Percentiles rank a stretch among this genome's conserved stretches.
These are phyloP conservation scores for Lasiosphaeria miniovina DNA, from an alignment of 495 filamentous ascomycete genomes.

Conservation along the genomic window DNA sequence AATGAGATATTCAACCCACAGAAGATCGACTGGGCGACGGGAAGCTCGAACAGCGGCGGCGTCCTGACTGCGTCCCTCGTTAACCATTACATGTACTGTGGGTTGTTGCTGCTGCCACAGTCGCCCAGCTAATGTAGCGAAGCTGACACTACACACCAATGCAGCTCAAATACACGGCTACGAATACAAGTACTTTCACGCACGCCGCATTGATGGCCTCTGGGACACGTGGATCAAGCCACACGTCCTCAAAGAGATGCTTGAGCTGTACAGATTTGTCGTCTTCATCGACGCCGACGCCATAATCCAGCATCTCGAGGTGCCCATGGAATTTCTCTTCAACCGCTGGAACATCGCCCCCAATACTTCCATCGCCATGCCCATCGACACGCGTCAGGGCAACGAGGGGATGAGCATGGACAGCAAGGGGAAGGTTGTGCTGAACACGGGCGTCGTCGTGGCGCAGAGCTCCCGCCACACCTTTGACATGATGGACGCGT, in stretches of 20 bases:
- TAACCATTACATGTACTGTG: slow-evolving; percentile 8
- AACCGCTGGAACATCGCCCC: slow-evolving; percentile 41
- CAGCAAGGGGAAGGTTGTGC: slow-evolving; percentile 24
- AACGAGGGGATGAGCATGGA: slow-evolving; percentile 25
- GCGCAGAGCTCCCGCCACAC: slow-evolving; percentile 36
- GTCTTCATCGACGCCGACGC: slow-evolving; percentile 45
- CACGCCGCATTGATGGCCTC: slow-evolving; percentile 16
- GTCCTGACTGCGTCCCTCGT: neutral
- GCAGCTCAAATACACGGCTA: slow-evolving; percentile 44
- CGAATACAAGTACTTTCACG: slow-evolving; percentile 42
- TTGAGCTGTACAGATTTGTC: slow-evolving; percentile 38
- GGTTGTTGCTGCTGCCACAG: neutral
- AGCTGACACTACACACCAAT: neutral
- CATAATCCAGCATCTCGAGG: slow-evolving; percentile 37
- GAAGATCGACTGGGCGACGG: neutral
- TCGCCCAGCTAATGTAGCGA: neutral
- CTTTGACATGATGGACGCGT: slow-evolving; percentile 36
- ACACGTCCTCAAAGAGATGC: slow-evolving; percentile 31
- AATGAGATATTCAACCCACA: slow-evolving; percentile 3
- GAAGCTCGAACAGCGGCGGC: neutral
- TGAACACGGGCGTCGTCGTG: slow-evolving; percentile 44
- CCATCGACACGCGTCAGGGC: slow-evolving; percentile 25
- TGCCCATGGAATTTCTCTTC: slow-evolving; percentile 45
- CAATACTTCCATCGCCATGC: slow-evolving; percentile 36
- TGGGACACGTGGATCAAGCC: slow-evolving; percentile 41